Conservation (phyloP, 1,284 basidiomycete species). For the Puccinia horiana region DNA sequence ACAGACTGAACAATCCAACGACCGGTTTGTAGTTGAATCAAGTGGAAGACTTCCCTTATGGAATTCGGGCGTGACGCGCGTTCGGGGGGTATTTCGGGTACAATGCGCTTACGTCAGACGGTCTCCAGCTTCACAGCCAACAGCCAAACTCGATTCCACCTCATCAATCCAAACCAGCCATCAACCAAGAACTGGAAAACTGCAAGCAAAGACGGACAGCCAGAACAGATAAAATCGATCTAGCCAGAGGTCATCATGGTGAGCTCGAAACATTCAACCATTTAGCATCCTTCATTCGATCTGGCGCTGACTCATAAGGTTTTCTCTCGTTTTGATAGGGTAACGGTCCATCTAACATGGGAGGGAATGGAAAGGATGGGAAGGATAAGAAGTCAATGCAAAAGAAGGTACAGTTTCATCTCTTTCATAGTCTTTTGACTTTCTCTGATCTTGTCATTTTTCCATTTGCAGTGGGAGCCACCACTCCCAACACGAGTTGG, state of each 20-base stretch:
- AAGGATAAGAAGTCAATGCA: slow-evolving; percentile 49
- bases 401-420: slow-evolving; percentile 31
- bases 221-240: not conserved
- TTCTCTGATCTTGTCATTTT: slow-evolving; percentile 1
- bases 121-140: not conserved
- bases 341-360: slow-evolving; percentile 49
- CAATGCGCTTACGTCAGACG: not conserved
- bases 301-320: not conserved
- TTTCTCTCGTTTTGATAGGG: slow-evolving; percentile 28
- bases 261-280: not conserved
- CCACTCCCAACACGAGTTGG: slow-evolving; percentile 96
- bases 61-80: too few relatives aligned
- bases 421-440: not conserved
- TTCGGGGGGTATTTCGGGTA: not conserved
- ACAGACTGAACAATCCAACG: too few relatives aligned
- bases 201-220: not conserved
- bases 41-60: too few relatives aligned
- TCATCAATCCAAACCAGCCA: not conserved
- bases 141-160: not conserved
- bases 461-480: slow-evolving; percentile 94
- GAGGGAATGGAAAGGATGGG: slow-evolving; percentile 46
- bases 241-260: not conserved
- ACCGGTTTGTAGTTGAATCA: too few relatives aligned
- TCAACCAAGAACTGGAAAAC: not conserved
- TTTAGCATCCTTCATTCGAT: not conserved